A percentile compares a stretch with the other conserved stretches of the same genome.
Conservation (phyloP, 106 monocot genomes). For the Dioscorea dumetorum region DNA sequence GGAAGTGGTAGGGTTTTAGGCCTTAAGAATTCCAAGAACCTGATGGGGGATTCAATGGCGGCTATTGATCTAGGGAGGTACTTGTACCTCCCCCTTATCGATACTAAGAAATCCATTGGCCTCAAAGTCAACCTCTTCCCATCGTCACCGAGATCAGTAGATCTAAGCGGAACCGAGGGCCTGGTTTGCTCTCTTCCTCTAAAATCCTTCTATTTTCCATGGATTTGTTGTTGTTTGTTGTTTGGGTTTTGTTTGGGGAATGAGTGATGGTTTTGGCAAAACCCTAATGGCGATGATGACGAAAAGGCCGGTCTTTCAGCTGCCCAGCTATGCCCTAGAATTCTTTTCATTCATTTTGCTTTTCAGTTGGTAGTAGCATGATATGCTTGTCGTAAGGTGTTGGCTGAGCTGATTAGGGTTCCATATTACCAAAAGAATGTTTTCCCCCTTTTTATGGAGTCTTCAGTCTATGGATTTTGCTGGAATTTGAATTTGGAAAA, state of each 20-base stretch:
- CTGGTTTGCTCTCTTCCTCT: conserved; percentile 26
- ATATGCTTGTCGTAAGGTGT: conserved; percentile 10
- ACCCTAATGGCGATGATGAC: conserved; percentile 22
- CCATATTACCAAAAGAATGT: background rate
- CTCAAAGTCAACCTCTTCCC: too few species aligned
- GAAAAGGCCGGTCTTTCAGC: conserved; percentile 34
- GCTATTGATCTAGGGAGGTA: too few species aligned
- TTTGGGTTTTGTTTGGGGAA: background rate
- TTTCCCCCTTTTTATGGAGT: background rate
- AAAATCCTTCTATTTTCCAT: background rate
- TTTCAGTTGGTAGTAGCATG: conserved; percentile 20
- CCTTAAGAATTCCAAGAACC: too few species aligned
- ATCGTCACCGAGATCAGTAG: too few species aligned
- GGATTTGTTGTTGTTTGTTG: background rate
- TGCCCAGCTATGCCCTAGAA: too few species aligned
- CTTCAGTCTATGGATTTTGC: background rate
- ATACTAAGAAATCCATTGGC: too few species aligned
- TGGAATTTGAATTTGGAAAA: background rate
- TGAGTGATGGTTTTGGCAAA: background rate
- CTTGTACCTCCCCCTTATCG: too few species aligned
- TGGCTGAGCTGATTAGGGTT: conserved; percentile 16
- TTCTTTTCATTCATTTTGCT: background rate
- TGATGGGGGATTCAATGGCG: too few species aligned
- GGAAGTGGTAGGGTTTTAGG: too few species aligned
- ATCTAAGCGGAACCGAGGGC: conserved; percentile 19